Conservation (phyloP, 2,329 filamentous ascomycete species). For the Fusarium sp. region DNA sequence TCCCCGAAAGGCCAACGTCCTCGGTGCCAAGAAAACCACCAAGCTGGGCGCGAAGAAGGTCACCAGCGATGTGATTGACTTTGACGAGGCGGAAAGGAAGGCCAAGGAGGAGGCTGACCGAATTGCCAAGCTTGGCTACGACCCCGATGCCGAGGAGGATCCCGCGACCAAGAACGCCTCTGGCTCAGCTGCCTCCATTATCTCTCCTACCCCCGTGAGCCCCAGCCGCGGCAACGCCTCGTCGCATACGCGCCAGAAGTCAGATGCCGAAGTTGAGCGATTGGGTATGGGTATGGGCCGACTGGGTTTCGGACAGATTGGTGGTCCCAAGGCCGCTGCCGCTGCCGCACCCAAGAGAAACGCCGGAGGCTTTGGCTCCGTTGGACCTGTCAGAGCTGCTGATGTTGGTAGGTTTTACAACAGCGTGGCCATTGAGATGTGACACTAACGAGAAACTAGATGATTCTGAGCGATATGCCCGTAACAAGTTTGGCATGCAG, state of each 20-base stretch:
- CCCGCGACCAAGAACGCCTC: constrained; percentile 62
- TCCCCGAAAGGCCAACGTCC: constrained; percentile 85
- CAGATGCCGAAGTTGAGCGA: constrained; percentile 84
- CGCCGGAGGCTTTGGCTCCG: constrained; percentile 87
- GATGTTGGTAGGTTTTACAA: constrained; percentile 69
- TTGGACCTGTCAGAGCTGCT: constrained; percentile 78
- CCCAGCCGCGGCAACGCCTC: constrained; percentile 71
- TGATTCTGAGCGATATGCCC: constrained; percentile 86
- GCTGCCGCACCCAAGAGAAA: constrained; percentile 75
- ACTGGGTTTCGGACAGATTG: constrained; percentile 90
- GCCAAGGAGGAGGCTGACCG: constrained; percentile 97
- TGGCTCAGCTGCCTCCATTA: constrained; percentile 71
- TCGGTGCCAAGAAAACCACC: constrained; percentile 83
- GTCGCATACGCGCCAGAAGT: constrained; percentile 69
- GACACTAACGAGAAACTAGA: constrained; percentile 56
- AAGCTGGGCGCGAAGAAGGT: constrained; percentile 97
- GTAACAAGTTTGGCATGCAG: constrained; percentile 88
- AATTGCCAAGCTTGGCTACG: constrained; percentile 94
- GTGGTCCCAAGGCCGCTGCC: constrained; percentile 70
- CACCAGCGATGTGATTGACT: constrained; percentile 84
- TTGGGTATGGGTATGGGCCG: constrained; percentile 89
- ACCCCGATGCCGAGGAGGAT: constrained; percentile 85
- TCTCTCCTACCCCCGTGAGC: constrained; percentile 80
- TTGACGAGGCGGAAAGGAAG: constrained; percentile 96
- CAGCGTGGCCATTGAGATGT: background rate